Percentiles rank a stretch among this genome's conserved stretches.
Conservation (phyloP, 441 rosid species). For the Erodium trifolium region DNA sequence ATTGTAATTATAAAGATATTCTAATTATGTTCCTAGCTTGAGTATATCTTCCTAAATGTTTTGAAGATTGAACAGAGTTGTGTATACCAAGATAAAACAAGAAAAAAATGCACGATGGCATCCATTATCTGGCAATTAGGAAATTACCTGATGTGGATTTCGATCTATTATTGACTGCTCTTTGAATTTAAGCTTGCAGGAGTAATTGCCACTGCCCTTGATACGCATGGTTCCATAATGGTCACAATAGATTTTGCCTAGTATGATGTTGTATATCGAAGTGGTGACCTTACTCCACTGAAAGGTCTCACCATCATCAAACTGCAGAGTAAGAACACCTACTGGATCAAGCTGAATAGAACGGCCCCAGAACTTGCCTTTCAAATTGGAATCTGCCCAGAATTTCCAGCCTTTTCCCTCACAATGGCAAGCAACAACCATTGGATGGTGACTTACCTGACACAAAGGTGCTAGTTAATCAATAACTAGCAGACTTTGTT, state of each 20-base stretch:
- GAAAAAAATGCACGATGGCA: not conserved
- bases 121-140: not conserved
- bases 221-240: conserved; percentile 85
- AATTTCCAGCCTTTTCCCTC: conserved; percentile 92
- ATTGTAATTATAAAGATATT: not conserved
- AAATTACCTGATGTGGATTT: conserved; percentile 73
- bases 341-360: conserved; percentile 86
- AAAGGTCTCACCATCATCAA: conserved; percentile 74
- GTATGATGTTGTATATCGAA: conserved; percentile 80
- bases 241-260: conserved; percentile 81
- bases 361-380: conserved; percentile 92
- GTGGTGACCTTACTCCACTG: conserved; percentile 91
- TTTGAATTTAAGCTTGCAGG: conserved; percentile 77
- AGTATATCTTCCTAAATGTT: not conserved
- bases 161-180: conserved; percentile 84
- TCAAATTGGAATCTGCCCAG: conserved; percentile 81
- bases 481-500: not conserved
- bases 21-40: not conserved
- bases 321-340: conserved; percentile 65
- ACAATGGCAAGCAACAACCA: conserved; percentile 79
- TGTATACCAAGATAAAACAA: conserved; percentile 5
- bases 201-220: conserved; percentile 57
- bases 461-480: not conserved
- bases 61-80: not conserved
- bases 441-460: conserved; percentile 93